These are phyloP conservation scores for Tetracladium marchalianum DNA, from an alignment of 495 filamentous ascomycete species.

Conservation along the genomic window DNA sequence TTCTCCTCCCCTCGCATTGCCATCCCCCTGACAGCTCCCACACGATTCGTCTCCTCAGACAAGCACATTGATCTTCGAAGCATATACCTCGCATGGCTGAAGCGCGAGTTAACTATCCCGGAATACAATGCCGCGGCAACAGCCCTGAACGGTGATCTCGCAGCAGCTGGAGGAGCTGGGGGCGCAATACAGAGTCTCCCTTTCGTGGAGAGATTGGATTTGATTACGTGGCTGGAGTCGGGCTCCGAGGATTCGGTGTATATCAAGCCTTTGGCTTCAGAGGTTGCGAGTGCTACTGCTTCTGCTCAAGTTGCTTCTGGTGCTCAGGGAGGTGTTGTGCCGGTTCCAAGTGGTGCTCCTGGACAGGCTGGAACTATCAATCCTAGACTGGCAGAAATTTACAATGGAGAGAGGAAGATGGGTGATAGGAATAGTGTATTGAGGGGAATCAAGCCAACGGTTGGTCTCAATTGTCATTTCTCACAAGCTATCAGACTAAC, in stretches of 20 bases:
- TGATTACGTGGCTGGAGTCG: slow-evolving; percentile 87
- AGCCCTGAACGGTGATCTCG: slow-evolving; percentile 70
- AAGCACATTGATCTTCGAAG: slow-evolving; percentile 78
- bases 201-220: slow-evolving; percentile 81
- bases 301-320: slow-evolving; percentile 42
- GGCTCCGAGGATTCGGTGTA: slow-evolving; percentile 82
- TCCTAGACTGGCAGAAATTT: slow-evolving; percentile 75
- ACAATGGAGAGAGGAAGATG: slow-evolving; percentile 80
- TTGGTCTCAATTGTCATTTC: slow-evolving; percentile 31
- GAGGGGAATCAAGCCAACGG: slow-evolving; percentile 81
- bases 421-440: slow-evolving; percentile 86
- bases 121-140: slow-evolving; percentile 82
- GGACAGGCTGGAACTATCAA: slow-evolving; percentile 53
- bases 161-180: slow-evolving; percentile 39
- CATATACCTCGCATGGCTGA: slow-evolving; percentile 91
- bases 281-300: slow-evolving; percentile 33
- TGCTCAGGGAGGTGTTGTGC: slow-evolving; percentile 29
- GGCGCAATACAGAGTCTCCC: slow-evolving; percentile 69
- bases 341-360: slow-evolving; percentile 42
- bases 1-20: slow-evolving; percentile 59
- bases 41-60: slow-evolving; percentile 69
- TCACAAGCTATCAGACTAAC: slow-evolving; percentile 12
- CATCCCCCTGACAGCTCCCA: slow-evolving; percentile 65
- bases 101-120: slow-evolving; percentile 76
- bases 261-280: slow-evolving; percentile 71